These are phyloP conservation scores for Scenedesmus sp. DNA, from an alignment of 163 green algal genomes.

Conservation along the genomic window DNA sequence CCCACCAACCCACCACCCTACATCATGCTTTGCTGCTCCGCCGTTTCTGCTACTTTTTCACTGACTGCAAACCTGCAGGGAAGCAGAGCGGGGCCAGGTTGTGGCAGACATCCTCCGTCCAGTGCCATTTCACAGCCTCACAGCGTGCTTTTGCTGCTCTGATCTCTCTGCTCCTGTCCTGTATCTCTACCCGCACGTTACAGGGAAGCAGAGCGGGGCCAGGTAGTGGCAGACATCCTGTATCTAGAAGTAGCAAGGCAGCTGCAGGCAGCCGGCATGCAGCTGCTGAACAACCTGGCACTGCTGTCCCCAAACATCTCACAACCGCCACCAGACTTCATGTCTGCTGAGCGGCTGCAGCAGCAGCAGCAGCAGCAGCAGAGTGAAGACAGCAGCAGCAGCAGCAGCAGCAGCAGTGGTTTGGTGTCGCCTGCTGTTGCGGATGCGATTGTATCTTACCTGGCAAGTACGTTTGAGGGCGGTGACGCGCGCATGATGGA, in stretches of 20 bases:
- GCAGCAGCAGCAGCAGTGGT: not conserved
- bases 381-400: not conserved
- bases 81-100: not conserved
- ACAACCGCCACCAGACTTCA: not conserved
- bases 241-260: not conserved
- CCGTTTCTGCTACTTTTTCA: not conserved
- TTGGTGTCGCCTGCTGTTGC: conserved; percentile 15
- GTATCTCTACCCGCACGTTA: not conserved
- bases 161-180: not conserved
- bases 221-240: not conserved
- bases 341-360: conserved; percentile 4
- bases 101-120: not conserved
- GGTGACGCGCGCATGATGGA: conserved; percentile 16
- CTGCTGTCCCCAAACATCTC: conserved; percentile 33
- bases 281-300: conserved; percentile 20
- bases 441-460: conserved; percentile 20
- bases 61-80: not conserved
- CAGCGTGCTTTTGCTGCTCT: not conserved
- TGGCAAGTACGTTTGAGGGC: conserved; percentile 10
- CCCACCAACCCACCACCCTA: too few species aligned
- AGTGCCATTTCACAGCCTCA: not conserved
- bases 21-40: too few species aligned
- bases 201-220: not conserved
- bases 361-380: not conserved
- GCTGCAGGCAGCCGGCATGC: not conserved